phyloP scores from a whole-genome alignment of 306 rosid species.

The Casuarina cunninghamiana region DNA sequence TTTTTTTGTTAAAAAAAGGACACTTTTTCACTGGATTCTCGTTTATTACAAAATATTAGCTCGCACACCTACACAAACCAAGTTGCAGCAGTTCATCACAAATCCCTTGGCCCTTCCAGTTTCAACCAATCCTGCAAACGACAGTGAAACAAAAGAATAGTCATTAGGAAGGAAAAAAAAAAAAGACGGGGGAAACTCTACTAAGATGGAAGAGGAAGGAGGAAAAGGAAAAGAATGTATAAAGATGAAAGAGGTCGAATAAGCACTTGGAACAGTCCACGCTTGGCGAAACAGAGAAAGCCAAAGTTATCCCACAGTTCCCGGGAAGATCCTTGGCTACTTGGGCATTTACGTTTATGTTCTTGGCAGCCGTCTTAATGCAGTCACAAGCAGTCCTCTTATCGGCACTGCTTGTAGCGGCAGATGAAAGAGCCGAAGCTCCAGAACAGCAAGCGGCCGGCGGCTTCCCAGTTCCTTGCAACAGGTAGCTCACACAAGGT shows the following conservation, averaged over 20 bases:
- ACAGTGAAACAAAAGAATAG: background rate
- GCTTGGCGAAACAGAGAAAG: slow-evolving; percentile 51
- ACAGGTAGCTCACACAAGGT: slow-evolving; percentile 69
- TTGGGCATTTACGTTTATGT: slow-evolving; percentile 39
- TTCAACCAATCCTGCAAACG: slow-evolving; percentile 44
- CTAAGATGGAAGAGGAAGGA: background rate
- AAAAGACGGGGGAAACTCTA: background rate
- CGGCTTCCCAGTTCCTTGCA: slow-evolving; percentile 68
- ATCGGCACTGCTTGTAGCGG: slow-evolving; percentile 51
- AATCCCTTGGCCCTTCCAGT: background rate
- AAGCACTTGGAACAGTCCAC: slow-evolving; percentile 70
- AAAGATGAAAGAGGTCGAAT: background rate
- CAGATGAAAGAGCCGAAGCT: slow-evolving; percentile 56
- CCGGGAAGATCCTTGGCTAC: slow-evolving; percentile 66
- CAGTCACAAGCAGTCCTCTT: slow-evolving; percentile 66
- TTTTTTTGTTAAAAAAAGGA: no score
- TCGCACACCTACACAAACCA: no score
- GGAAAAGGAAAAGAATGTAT: background rate
- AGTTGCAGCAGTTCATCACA: no score
- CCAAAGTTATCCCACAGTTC: slow-evolving; percentile 55
- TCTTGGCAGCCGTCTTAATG: slow-evolving; percentile 59
- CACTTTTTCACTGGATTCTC: no score
- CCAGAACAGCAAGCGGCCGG: slow-evolving; percentile 69
- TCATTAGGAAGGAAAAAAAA: background rate
- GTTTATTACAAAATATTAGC: no score